phyloP scores from a whole-genome alignment of 2,329 filamentous ascomycete species.

The Nemania sp. region DNA sequence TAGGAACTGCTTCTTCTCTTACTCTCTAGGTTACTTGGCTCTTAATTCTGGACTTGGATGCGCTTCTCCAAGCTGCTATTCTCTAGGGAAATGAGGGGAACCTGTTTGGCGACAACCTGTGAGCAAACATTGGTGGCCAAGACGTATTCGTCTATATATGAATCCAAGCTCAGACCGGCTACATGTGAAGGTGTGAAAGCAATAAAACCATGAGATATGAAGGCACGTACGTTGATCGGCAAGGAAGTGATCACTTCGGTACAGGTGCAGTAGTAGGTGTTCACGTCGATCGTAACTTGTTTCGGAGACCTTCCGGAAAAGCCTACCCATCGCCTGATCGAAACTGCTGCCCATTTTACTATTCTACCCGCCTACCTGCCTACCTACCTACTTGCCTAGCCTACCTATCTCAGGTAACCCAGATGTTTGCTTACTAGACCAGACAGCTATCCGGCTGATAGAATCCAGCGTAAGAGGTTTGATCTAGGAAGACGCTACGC shows the following conservation, averaged over 20 bases:
- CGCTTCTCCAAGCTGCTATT: too few species aligned
- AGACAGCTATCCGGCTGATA: too few species aligned
- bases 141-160: too few species aligned
- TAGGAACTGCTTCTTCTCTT: background rate
- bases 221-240: background rate
- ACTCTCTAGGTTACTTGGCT: background rate
- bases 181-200: background rate
- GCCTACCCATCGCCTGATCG: background rate
- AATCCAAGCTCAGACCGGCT: too few species aligned
- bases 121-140: too few species aligned
- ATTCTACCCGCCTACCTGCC: background rate
- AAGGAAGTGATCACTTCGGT: too few species aligned
- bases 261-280: background rate
- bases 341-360: background rate
- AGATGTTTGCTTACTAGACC: too few species aligned
- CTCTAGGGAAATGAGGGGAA: too few species aligned
- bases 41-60: too few species aligned
- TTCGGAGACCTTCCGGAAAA: constrained; percentile 21
- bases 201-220: background rate
- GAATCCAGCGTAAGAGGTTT: too few species aligned
- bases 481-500: background rate
- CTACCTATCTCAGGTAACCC: background rate
- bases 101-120: too few species aligned
- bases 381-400: background rate
- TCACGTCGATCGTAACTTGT: constrained; percentile 16